Evolutionary conservation across 2,329 filamentous ascomycete genomes (phyloP), one percentile per base, ranked within the genome.

Genomic region (Beauveria caledonica): DNA sequence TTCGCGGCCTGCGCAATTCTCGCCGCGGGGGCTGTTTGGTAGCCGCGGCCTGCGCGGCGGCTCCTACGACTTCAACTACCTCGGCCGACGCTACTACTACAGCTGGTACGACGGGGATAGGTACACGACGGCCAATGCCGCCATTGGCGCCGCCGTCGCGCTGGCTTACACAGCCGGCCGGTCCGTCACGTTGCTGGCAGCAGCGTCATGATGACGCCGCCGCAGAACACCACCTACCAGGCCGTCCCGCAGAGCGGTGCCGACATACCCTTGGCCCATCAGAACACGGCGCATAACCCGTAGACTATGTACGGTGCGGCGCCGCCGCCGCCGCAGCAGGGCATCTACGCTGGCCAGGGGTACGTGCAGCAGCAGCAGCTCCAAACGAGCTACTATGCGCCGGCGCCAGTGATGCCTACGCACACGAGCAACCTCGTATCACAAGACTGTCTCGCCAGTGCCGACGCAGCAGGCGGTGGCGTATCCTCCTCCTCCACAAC

Each of bases 1-100:
- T 77, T 80, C 45, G 75, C 73, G 13, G 64, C 78, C 17, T 67
- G 77, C 10, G 77, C 77, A 8, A 53, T 65, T 21, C 65, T 74
- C 46, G 70, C 75, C 11, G 70, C 71, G 1, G 51, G 51, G 66
- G 3, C 60, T 64, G 11, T 68, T 70, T 59, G 54, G 23, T 27
- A 19, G 40, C 13, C n/a, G 36, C 25, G 17, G 15, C 21, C 21
- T 42, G 17, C 40, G 23, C 13, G 61, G 58, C 27, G 50, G 19
- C 11, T 1, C 66, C 7, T 52, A 57, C 57, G 27, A 45, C 46
- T 19, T 45, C 17, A 48, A 27, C 7, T 27, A 44, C 57, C 27
- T 58, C 25, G 8, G 17, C 21, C 44, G 48, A 25, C 27, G 25
- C 25, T 59, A 55, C 40, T 19, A 33, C 57, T 23, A 51, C 46